Evolutionary conservation across 345 rosid genomes (phyloP).

Genomic region (Sonneratia alba): DNA sequence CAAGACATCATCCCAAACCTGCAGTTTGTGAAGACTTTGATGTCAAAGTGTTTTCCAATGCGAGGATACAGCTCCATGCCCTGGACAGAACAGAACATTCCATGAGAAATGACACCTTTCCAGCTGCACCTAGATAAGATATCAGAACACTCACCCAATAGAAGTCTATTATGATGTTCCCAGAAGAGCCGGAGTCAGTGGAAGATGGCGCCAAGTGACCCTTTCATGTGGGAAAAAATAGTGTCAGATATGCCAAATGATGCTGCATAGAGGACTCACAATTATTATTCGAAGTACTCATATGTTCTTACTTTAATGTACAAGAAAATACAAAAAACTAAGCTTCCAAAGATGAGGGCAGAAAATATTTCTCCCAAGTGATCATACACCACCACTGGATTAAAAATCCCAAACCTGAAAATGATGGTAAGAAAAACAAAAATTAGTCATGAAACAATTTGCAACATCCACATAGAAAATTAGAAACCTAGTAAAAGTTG

Average conservation of each 20-base stretch:
- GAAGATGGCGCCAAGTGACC: slow-evolving; percentile 95
- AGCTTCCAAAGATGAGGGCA: slow-evolving; percentile 80
- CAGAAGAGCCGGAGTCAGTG: slow-evolving; percentile 85
- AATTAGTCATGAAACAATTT: not conserved
- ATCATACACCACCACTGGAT: slow-evolving; percentile 79
- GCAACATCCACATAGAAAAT: not conserved
- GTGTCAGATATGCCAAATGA: slow-evolving; percentile 11
- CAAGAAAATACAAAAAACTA: slow-evolving; percentile 73
- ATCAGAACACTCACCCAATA: slow-evolving; percentile 67
- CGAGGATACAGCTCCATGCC: slow-evolving; percentile 99
- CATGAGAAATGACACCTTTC: slow-evolving; percentile 1
- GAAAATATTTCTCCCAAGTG: slow-evolving; percentile 95
- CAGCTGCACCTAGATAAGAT: not conserved
- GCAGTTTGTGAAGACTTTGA: slow-evolving; percentile 95
- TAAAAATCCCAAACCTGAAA: slow-evolving; percentile 89
- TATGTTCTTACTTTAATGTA: slow-evolving; percentile 65
- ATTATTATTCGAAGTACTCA: not conserved
- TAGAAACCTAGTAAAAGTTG: not conserved
- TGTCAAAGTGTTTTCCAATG: slow-evolving; percentile 89
- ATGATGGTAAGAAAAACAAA: slow-evolving; percentile 8
- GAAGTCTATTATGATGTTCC: slow-evolving; percentile 85
- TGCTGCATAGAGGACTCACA: not conserved
- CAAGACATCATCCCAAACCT: slow-evolving; percentile 99
- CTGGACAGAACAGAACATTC: slow-evolving; percentile 32
- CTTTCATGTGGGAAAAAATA: slow-evolving; percentile 29